Evolutionary conservation across 139 green algal species (phyloP), one percentile per base, ranked within the genome.

Genomic region (Chlamydomonas asymmetrica): DNA sequence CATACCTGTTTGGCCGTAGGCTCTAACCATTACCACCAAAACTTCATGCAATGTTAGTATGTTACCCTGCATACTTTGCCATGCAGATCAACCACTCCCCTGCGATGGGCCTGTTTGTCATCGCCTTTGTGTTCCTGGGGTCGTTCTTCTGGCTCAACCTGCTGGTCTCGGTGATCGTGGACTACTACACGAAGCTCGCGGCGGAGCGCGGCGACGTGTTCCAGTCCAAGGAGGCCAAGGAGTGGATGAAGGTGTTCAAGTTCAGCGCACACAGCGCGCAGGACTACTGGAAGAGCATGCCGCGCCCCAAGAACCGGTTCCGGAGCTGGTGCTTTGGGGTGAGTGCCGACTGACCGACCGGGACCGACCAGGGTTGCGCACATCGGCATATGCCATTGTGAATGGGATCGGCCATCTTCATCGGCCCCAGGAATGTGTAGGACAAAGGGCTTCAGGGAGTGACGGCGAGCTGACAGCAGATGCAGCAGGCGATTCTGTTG

Each of bases 91-190:
- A 85, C 68, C 52, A 75, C 27, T 3, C 20, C 5, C 74, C 69
- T 7, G 56, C 18, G 22, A 75, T 79, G 68, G 74, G 63, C 1
- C 35, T 85, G 38, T 82, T 71, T 74, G 13, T 82, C 43, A 71
- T 86, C 59, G 60, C 37, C 20, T 83, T 86, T 27, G 74, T 81
- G 48, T 80, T 88, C 80, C 56, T 88, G 32, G 73, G 79, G 16
- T 57, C 56, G 5, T 81, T 84, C 71, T 87, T 87, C 77, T 87
- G 81, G 80, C 20, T 89, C 45, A 91, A 89, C 64, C 69, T 91
- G 59, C 70, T 91, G 18, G 75, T 86, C 20, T 77, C 66, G 40
- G 79, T 81, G 27, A 75, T 88, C 48, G 81, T 91, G n/a, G 85
- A 90, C 52, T 79, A 88, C 72, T 88, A 87, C 77, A 64, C 32